Conservation (phyloP, 78 protist species). For the Dictyostelium brefeldianum region DNA sequence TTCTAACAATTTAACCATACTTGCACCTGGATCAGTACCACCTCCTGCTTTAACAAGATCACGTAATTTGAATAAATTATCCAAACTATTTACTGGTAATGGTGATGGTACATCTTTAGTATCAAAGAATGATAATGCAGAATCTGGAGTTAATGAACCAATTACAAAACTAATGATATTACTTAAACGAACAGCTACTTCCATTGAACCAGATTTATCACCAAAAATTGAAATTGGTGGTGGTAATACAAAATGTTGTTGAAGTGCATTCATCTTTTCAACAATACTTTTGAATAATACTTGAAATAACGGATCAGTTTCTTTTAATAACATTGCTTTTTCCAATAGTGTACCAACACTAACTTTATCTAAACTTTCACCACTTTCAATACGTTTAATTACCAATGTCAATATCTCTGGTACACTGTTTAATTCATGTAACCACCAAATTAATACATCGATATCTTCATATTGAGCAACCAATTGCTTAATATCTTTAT, state of each 20-base stretch:
- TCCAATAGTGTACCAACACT: constrained; percentile 68
- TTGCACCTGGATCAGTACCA: constrained; percentile 45
- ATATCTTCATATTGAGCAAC: constrained; percentile 44
- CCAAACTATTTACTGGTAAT: not conserved
- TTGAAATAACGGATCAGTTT: not conserved
- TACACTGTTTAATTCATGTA: constrained; percentile 44
- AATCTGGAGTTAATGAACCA: not conserved
- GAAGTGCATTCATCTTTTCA: not conserved
- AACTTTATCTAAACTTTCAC: constrained; percentile 4
- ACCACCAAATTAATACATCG: constrained; percentile 61
- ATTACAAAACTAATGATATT: constrained; percentile 47
- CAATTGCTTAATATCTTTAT: not conserved
- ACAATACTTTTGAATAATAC: not conserved
- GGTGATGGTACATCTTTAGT: constrained; percentile 28
- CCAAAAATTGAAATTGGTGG: constrained; percentile 61
- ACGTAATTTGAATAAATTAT: not conserved
- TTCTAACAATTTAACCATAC: not conserved
- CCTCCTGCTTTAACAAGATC: constrained; percentile 41
- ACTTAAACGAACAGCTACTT: constrained; percentile 64
- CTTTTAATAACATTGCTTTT: constrained; percentile 3
- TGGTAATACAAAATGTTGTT: constrained; percentile 42
- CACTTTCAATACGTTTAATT: constrained; percentile 20
- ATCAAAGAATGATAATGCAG: constrained; percentile 60
- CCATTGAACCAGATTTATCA: constrained; percentile 79
- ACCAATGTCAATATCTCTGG: not conserved